Percentiles rank a stretch among this genome's conserved stretches.
These are phyloP conservation scores for Oryza nivara DNA, from an alignment of 176 grass and related monocot genomes.

Conservation along the genomic window DNA sequence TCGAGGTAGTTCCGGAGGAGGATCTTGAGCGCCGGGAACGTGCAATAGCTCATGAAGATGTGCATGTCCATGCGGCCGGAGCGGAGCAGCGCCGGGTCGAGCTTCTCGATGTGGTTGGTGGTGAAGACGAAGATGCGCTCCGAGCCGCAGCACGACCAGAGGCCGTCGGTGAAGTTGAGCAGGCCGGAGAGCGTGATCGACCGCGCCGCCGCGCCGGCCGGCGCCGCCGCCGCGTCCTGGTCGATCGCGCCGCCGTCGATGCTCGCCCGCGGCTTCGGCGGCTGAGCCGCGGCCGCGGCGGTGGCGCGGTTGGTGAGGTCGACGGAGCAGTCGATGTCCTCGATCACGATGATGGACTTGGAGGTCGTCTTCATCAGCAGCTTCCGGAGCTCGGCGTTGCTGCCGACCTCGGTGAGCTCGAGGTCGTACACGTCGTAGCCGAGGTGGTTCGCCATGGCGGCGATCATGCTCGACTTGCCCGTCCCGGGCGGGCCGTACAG, in stretches of 20 bases:
- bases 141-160: conserved; percentile 91
- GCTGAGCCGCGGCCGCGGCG: background rate
- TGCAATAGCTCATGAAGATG: conserved; percentile 85
- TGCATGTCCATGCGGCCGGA: conserved; percentile 97
- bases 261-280: background rate
- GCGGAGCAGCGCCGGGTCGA: conserved; percentile 85
- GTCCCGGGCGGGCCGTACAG: conserved; percentile 80
- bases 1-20: conserved; percentile 81
- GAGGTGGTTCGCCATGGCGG: conserved; percentile 86
- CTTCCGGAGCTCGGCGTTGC: conserved; percentile 87
- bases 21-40: conserved; percentile 69
- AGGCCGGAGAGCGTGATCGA: conserved; percentile 77
- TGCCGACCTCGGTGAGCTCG: conserved; percentile 80
- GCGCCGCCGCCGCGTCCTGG: background rate
- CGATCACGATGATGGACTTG: conserved; percentile 95
- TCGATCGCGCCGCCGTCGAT: conserved; percentile 40
- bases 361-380: conserved; percentile 88
- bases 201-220: background rate
- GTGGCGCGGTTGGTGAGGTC: conserved; percentile 64
- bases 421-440: conserved; percentile 88
- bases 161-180: conserved; percentile 89
- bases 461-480: conserved; percentile 93
- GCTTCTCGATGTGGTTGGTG: conserved; percentile 90
- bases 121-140: conserved; percentile 97
- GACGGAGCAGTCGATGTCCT: conserved; percentile 95